Conservation (phyloP, 768 basidiomycete genomes). For the Suillus luteus region DNA sequence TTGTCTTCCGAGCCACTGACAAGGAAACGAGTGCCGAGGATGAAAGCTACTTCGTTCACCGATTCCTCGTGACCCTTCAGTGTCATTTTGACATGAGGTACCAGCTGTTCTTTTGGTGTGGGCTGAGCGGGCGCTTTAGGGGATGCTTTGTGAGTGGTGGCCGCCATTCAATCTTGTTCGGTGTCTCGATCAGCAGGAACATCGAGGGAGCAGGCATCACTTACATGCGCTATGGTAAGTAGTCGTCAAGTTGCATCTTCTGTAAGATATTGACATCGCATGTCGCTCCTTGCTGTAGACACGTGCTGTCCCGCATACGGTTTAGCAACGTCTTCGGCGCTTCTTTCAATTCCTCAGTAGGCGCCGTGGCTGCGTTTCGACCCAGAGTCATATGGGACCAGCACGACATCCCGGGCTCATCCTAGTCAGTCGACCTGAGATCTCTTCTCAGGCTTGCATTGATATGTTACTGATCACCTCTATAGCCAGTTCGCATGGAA, state of each 20-base stretch:
- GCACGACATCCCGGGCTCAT: too few species aligned
- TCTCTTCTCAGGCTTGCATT: too few species aligned
- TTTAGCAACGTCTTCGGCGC: neutral
- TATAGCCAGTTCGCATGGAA: too few species aligned
- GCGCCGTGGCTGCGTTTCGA: neutral
- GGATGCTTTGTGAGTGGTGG: neutral
- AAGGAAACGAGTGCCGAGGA: neutral
- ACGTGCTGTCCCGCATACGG: neutral
- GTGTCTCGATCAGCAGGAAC: neutral
- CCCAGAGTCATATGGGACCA: too few species aligned
- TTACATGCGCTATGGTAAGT: neutral
- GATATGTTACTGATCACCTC: too few species aligned
- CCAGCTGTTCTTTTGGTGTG: conserved; percentile 10
- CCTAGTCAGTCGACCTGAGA: too few species aligned
- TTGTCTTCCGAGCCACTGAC: neutral
- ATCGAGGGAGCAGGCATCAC: neutral
- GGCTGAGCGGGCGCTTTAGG: conserved; percentile 6
- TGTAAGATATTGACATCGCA: neutral
- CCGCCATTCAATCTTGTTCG: neutral
- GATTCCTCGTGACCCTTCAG: neutral
- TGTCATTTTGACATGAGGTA: neutral
- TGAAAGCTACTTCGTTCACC: neutral
- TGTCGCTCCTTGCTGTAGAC: neutral
- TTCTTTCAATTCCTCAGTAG: neutral
- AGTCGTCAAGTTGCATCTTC: neutral